Conservation (phyloP, 2,329 filamentous ascomycete genomes). For the Ophiostoma himal-ulmi region DNA sequence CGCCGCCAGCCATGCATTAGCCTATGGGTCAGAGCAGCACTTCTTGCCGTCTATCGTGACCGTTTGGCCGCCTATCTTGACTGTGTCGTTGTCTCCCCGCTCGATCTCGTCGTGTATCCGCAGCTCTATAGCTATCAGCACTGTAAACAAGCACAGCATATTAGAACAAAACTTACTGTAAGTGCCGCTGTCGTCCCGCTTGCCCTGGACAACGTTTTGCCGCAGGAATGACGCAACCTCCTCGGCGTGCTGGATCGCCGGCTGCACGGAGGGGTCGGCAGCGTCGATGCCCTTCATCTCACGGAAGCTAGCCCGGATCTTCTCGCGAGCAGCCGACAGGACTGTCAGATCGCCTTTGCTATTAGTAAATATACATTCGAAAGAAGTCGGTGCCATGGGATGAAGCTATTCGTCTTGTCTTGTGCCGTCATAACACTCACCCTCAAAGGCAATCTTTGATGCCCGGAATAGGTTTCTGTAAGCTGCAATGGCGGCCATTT, state of each 20-base stretch:
- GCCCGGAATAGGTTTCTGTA: slow-evolving; percentile 80
- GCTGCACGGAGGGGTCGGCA: slow-evolving; percentile 52
- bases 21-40: slow-evolving; percentile 29
- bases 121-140: slow-evolving; percentile 51
- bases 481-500: slow-evolving; percentile 56
- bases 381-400: neutral
- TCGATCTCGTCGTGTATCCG: slow-evolving; percentile 89
- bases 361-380: slow-evolving; percentile 4
- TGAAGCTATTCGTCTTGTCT: neutral
- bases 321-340: slow-evolving; percentile 62
- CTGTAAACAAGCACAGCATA: neutral
- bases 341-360: slow-evolving; percentile 37
- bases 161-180: slow-evolving; percentile 51
- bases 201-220: slow-evolving; percentile 84
- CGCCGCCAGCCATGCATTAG: too few species aligned
- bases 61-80: slow-evolving; percentile 54
- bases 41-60: slow-evolving; percentile 33
- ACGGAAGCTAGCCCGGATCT: slow-evolving; percentile 71
- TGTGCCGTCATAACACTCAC: slow-evolving; percentile 40
- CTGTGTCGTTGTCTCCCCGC: slow-evolving; percentile 84
- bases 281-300: slow-evolving; percentile 55
- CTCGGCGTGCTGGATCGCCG: slow-evolving; percentile 70
- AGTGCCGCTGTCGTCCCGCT: slow-evolving; percentile 41
- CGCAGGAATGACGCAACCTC: slow-evolving; percentile 74
- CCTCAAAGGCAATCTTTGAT: slow-evolving; percentile 74